A percentile compares a stretch with the other conserved stretches of the same genome.
Evolutionary conservation across 305 asterid species (phyloP).

Genomic region (Solanum hybrid): DNA sequence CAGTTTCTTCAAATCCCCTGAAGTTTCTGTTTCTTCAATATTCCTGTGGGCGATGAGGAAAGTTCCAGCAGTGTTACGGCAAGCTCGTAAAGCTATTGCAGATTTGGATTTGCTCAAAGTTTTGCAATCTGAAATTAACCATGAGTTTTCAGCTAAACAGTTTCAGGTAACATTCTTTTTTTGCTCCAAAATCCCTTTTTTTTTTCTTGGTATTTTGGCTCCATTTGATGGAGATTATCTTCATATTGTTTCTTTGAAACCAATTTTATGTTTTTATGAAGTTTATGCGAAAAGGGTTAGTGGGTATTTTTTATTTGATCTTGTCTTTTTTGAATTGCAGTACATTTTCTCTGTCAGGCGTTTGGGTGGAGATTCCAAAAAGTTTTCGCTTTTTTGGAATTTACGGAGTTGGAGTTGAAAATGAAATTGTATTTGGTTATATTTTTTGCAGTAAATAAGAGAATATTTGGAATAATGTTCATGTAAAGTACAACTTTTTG

Average conservation of each 20-base stretch:
- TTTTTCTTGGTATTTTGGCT: background rate
- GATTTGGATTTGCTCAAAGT: conserved; percentile 61
- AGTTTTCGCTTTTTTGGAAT: background rate
- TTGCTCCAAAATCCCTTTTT: background rate
- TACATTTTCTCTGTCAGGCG: background rate
- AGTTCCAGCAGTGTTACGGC: conserved; percentile 20
- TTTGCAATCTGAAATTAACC: conserved; percentile 66
- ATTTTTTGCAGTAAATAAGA: background rate
- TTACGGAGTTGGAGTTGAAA: background rate
- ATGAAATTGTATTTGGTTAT: background rate
- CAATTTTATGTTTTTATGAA: background rate
- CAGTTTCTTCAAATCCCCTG: background rate
- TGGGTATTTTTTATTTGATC: background rate
- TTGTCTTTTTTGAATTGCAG: background rate
- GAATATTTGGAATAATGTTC: background rate
- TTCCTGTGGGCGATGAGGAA: conserved; percentile 25
- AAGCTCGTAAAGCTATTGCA: conserved; percentile 38
- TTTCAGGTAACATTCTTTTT: conserved; percentile 37
- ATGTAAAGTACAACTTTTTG: background rate
- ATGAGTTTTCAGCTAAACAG: conserved; percentile 38
- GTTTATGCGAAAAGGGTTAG: background rate
- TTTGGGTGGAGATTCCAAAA: background rate
- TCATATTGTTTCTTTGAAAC: background rate
- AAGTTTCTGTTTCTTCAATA: background rate
- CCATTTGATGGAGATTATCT: background rate